Evolutionary conservation across 2,329 filamentous ascomycete species (phyloP).

Genomic region (Xylaria sp.): DNA sequence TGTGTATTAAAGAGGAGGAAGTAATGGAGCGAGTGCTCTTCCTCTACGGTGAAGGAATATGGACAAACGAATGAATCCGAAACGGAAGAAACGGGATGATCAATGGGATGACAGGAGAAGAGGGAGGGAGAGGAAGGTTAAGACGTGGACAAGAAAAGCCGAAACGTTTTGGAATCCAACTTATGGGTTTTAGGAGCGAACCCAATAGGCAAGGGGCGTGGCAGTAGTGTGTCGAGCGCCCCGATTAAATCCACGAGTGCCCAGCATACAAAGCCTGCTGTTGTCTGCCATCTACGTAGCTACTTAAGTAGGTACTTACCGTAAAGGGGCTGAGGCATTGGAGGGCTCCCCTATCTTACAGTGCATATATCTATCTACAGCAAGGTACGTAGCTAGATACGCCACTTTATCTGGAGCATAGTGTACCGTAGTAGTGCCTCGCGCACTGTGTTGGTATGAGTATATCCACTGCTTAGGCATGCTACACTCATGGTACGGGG

Average conservation of each 20-base stretch:
- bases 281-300: neutral
- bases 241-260: constrained; percentile 24
- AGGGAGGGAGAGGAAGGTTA: constrained; percentile 46
- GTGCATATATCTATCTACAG: neutral
- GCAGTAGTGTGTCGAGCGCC: constrained; percentile 19
- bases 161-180: constrained; percentile 51
- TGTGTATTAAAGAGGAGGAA: constrained; percentile 52
- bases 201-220: constrained; percentile 29
- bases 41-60: constrained; percentile 50
- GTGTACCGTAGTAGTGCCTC: neutral
- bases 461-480: neutral
- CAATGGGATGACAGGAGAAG: constrained; percentile 39
- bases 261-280: constrained; percentile 24
- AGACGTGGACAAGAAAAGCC: constrained; percentile 52
- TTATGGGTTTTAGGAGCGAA: constrained; percentile 35
- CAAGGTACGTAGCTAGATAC: neutral
- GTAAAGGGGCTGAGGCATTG: constrained; percentile 17
- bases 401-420: neutral
- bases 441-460: constrained; percentile 20
- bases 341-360: neutral
- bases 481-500: constrained; percentile 10
- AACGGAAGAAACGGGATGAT: constrained; percentile 47
- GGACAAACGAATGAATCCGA: constrained; percentile 55
- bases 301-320: neutral
- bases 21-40: constrained; percentile 51